Base-by-base conservation (phyloP, 176 grass and related monocot species). In the Oryza brachyantha region DNA sequence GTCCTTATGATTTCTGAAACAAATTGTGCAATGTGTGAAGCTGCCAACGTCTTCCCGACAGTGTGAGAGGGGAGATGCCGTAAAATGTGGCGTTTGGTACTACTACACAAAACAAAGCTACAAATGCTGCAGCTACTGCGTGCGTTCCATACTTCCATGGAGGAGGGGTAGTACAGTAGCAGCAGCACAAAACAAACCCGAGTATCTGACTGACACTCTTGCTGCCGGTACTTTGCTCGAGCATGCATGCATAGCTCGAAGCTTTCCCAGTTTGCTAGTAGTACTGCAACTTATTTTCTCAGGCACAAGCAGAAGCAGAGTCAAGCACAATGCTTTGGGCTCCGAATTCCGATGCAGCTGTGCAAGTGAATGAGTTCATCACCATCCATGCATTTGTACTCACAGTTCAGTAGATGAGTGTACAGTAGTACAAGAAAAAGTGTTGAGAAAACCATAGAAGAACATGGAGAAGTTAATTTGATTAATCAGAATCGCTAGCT, bases 331-430 rank as follows among this genome's bases (percentile, higher is more conserved):
- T 9, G 27, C 13, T 10, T 55, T 58, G 58, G 58, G 58, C 12
- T 21, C 29, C 67, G 43, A 73, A 58, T 73, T 79, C 75, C 75
- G 34, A 79, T 65, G 76, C 55, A 36, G 2, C 50, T 16, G 1
- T 10, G 3, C 6, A 46, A 21, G 31, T 32, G 31, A 32, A 4
- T n/a, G 10, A 27, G n/a, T 63, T 70, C 73, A 50, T 62, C 73
- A 39, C 74, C 32, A 13, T 0, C 1, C 21, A 4, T 6, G 50
- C 50, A 70, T 43, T 28, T 3, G 1, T 10, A n/a, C 52, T 16
- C 13, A 16, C 42, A n/a, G n/a, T n/a, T 14, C 45, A 46, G 43
- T 46, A 14, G 43, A 19, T n/a, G n/a, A n/a, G n/a, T n/a, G n/a
- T n/a, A n/a, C 48, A 52, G 48, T 21, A 52, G 48, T 8, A 19